A percentile compares a stretch with the other conserved stretches of the same genome.
These are phyloP conservation scores for Mucor mucedo DNA, from an alignment of 371 early-diverging fungal genomes.

Conservation along the genomic window DNA sequence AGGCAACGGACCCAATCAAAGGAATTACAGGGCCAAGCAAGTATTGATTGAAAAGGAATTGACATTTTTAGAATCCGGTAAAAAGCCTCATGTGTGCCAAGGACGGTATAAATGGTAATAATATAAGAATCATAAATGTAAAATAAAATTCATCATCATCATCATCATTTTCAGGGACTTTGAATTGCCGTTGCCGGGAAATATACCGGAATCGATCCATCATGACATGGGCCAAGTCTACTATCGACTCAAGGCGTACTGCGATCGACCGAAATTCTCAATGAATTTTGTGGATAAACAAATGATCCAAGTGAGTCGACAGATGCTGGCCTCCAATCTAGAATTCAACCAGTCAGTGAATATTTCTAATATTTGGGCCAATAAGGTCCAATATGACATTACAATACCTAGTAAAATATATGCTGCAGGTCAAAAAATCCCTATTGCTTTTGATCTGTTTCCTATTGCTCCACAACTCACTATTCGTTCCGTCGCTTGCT, in stretches of 20 bases:
- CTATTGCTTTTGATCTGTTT: slow-evolving; percentile 29
- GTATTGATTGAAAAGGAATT: slow-evolving; percentile 30
- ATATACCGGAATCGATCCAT: slow-evolving; percentile 44
- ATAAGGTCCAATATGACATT: slow-evolving; percentile 37
- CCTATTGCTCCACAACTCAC: slow-evolving; percentile 27
- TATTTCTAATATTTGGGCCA: slow-evolving; percentile 35
- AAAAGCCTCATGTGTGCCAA: slow-evolving; percentile 28
- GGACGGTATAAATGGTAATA: slow-evolving; percentile 41
- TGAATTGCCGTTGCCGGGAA: slow-evolving; percentile 42
- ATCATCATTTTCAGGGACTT: slow-evolving; percentile 34
- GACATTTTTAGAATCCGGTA: slow-evolving; percentile 21
- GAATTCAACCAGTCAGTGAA: slow-evolving; percentile 25
- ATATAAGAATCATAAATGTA: not conserved
- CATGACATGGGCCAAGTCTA: slow-evolving; percentile 33
- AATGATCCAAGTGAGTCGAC: slow-evolving; percentile 23
- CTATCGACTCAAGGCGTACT: slow-evolving; percentile 40
- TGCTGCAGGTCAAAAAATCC: slow-evolving; percentile 21
- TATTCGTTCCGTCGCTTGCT: slow-evolving; percentile 31
- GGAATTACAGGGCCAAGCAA: slow-evolving; percentile 19
- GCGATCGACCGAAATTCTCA: slow-evolving; percentile 41
- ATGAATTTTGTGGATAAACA: slow-evolving; percentile 35
- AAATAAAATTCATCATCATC: not conserved
- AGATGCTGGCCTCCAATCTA: slow-evolving; percentile 16
- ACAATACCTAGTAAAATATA: slow-evolving; percentile 31
- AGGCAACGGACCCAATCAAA: slow-evolving; percentile 17